phyloP scores from a whole-genome alignment of 345 rosid genomes.

The Eucalyptus cladocalyx region DNA sequence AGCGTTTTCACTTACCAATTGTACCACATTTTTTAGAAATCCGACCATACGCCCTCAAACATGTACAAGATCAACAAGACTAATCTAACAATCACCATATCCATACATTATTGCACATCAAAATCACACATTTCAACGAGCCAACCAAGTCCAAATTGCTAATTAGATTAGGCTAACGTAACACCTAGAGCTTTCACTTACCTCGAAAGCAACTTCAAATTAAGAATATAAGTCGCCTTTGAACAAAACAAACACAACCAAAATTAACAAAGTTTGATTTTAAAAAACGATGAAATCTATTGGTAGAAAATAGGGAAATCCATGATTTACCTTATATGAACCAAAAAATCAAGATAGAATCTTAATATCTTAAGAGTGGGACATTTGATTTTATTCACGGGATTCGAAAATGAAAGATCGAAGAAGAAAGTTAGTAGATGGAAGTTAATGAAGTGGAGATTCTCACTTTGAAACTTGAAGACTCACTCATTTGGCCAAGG shows the following conservation, averaged over 20 bases:
- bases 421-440: too few relatives aligned
- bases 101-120: background rate
- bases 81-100: background rate
- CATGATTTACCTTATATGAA: background rate
- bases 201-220: background rate
- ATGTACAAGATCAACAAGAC: background rate
- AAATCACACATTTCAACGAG: background rate
- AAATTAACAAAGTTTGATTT: too few relatives aligned
- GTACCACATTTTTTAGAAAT: background rate
- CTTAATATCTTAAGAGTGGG: background rate
- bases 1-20: background rate
- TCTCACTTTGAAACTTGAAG: too few relatives aligned
- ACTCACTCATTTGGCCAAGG: too few relatives aligned
- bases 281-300: too few relatives aligned
- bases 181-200: background rate
- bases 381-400: too few relatives aligned
- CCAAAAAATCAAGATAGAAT: background rate
- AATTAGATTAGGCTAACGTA: fast-evolving
- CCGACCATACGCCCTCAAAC: background rate
- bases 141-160: background rate
- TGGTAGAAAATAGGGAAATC: background rate
- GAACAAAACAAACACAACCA: background rate
- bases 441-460: too few relatives aligned
- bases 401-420: too few relatives aligned
- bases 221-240: background rate